Percentiles rank a stretch among this genome's conserved stretches.
Conservation (phyloP, 495 filamentous ascomycete genomes). For the Aspergillus mulundensis region DNA sequence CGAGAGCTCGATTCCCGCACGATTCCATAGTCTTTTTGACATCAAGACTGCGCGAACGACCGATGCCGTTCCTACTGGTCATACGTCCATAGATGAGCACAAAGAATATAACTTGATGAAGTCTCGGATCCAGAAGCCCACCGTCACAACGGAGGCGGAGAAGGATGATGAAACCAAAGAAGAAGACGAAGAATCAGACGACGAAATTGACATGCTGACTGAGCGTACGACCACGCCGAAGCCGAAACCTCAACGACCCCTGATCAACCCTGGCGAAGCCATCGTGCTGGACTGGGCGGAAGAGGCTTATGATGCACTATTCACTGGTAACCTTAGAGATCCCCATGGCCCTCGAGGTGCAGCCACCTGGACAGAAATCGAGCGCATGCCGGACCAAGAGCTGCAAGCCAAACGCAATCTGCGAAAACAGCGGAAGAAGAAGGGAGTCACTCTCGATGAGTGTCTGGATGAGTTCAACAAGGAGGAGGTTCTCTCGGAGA, state of each 20-base stretch:
- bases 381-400: constrained; percentile 60
- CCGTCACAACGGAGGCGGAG: background rate
- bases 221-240: constrained; percentile 18
- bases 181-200: constrained; percentile 19
- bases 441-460: constrained; percentile 79
- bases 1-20: constrained; percentile 46
- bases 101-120: constrained; percentile 54
- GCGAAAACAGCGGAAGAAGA: constrained; percentile 58
- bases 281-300: constrained; percentile 80
- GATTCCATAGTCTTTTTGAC: constrained; percentile 66
- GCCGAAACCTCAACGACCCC: constrained; percentile 48
- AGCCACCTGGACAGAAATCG: constrained; percentile 48
- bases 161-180: constrained; percentile 14
- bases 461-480: constrained; percentile 91
- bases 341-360: constrained; percentile 47
- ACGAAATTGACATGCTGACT: constrained; percentile 26
- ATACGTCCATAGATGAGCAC: constrained; percentile 52
- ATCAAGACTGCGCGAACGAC: constrained; percentile 54
- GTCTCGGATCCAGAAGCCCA: constrained; percentile 37
- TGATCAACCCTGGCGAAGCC: constrained; percentile 73
- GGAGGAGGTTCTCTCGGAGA: constrained; percentile 85
- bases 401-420: constrained; percentile 56
- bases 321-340: constrained; percentile 47
- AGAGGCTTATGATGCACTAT: constrained; percentile 63
- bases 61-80: constrained; percentile 60